Evolutionary conservation across 2,329 filamentous ascomycete species (phyloP).

Genomic region (Nemania sp.): DNA sequence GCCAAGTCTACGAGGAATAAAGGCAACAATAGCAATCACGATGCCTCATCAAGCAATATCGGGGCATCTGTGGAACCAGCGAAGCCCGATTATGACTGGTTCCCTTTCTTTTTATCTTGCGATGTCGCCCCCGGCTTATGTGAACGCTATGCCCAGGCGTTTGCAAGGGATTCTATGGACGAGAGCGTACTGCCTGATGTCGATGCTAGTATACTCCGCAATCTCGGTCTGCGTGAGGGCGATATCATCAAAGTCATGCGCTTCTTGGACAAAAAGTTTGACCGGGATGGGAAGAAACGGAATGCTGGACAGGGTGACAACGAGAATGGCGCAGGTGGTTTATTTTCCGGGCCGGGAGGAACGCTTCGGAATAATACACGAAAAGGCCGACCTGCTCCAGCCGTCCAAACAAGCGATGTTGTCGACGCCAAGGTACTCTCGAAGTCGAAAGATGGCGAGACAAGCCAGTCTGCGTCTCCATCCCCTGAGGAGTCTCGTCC

Average conservation of each 20-base stretch:
- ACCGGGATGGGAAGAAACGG: slow-evolving; percentile 63
- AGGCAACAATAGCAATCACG: slow-evolving; percentile 33
- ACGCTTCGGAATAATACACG: slow-evolving; percentile 90
- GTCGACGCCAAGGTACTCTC: slow-evolving; percentile 88
- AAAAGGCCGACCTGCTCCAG: slow-evolving; percentile 84
- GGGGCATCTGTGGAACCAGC: slow-evolving; percentile 66
- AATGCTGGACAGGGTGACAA: slow-evolving; percentile 48
- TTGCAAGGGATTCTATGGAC: slow-evolving; percentile 91
- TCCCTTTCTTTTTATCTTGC: slow-evolving; percentile 94
- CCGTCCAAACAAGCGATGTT: slow-evolving; percentile 82
- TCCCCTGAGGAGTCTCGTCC: slow-evolving; percentile 36
- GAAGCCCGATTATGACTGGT: slow-evolving; percentile 92
- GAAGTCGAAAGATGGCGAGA: slow-evolving; percentile 55
- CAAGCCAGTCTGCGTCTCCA: slow-evolving; percentile 46
- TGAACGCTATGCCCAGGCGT: slow-evolving; percentile 90
- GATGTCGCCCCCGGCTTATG: slow-evolving; percentile 92
- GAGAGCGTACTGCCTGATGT: slow-evolving; percentile 91
- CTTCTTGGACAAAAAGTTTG: slow-evolving; percentile 78
- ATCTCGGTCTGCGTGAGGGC: slow-evolving; percentile 89
- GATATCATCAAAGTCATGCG: slow-evolving; percentile 97
- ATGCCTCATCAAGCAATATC: slow-evolving; percentile 42
- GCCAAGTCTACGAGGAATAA: slow-evolving; percentile 44
- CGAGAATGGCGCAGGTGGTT: slow-evolving; percentile 62
- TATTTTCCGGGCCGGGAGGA: slow-evolving; percentile 94
- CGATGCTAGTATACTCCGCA: slow-evolving; percentile 78